Base-by-base conservation (phyloP, 768 basidiomycete genomes). In the Flagelloscypha sp. region DNA sequence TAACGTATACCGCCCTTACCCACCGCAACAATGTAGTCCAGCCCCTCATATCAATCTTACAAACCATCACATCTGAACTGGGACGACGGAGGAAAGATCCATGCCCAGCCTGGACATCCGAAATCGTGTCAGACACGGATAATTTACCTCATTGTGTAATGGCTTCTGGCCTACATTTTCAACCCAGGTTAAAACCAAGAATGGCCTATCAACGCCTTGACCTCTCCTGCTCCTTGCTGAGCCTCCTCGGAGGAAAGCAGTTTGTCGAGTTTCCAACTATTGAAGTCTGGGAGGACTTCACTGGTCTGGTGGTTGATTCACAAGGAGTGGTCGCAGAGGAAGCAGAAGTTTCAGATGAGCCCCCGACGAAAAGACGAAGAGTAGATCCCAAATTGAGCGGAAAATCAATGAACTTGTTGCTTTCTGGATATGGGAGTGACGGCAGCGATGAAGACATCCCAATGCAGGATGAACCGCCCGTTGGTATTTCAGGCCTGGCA, bases 211-310 rank as follows among this genome's bases (percentile, higher is more conserved):
- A 81, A 49, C 68, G 67, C 22, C 56, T 90, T 9, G 74, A 84
- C 33, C 57, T 70, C 2, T 51, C 57, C 3, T 46, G 66, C 27
- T 54, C 66, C 16, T 62, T 93, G 18, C 48, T 52, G 7, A 47
- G 52, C 17, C 56, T 68, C 6, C 59, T 94, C 29, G 65, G 61
- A 23, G 58, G 74, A 33, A 83, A 74, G 27, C 62, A 73, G 19
- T 89, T 90, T 54, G 69, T 84, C 21, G 90, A 94, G 54, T 94
- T 74, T 49, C 90, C 90, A 6, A 79, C 78, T 1, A 74, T 94
- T 29, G 81, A 89, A 37, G 56, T 93, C 5, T 80, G 79, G 65
- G 74, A 80, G 30, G 71, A 76, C 20, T 90, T 87, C 55, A 57
- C 55, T 6, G 80, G 76, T 6, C 62, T 62, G 7, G 48, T 86